Conservation (phyloP, 495 filamentous ascomycete genomes). For the Talaromyces stipitatus region DNA sequence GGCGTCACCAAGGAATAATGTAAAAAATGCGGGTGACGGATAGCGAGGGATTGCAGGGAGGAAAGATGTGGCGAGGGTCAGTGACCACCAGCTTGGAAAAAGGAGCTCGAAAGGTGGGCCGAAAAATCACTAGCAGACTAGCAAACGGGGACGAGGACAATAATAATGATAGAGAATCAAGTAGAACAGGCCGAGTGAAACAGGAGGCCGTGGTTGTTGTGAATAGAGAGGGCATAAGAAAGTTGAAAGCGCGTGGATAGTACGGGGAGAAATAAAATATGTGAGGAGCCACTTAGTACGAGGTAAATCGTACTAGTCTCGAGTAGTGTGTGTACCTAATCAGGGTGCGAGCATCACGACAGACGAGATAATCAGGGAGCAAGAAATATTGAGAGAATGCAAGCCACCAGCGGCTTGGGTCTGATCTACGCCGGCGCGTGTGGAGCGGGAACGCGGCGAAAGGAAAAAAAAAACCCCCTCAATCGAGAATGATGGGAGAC, state of each 20-base stretch:
- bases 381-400: slow-evolving; percentile 3
- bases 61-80: slow-evolving; percentile 6
- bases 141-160: slow-evolving; percentile 12
- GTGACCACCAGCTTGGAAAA: not conserved
- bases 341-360: not conserved
- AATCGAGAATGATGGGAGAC: slow-evolving; percentile 3
- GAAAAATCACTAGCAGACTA: not conserved
- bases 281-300: not conserved
- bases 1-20: not conserved
- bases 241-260: not conserved
- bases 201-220: not conserved
- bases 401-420: slow-evolving; percentile 2
- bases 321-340: not conserved
- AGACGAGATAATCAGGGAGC: slow-evolving; percentile 4
- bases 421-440: slow-evolving; percentile 1
- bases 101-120: not conserved
- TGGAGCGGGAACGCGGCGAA: slow-evolving; percentile 4
- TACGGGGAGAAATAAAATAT: not conserved
- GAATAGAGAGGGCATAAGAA: not conserved
- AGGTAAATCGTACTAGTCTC: not conserved
- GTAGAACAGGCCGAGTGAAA: slow-evolving; percentile 6
- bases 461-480: slow-evolving; percentile 16
- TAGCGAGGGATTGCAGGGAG: not conserved
- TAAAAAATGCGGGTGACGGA: slow-evolving; percentile 3
- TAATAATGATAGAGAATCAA: slow-evolving; percentile 11